These are phyloP conservation scores for Boletus sensibilis DNA, from an alignment of 768 basidiomycete species.

Conservation along the genomic window DNA sequence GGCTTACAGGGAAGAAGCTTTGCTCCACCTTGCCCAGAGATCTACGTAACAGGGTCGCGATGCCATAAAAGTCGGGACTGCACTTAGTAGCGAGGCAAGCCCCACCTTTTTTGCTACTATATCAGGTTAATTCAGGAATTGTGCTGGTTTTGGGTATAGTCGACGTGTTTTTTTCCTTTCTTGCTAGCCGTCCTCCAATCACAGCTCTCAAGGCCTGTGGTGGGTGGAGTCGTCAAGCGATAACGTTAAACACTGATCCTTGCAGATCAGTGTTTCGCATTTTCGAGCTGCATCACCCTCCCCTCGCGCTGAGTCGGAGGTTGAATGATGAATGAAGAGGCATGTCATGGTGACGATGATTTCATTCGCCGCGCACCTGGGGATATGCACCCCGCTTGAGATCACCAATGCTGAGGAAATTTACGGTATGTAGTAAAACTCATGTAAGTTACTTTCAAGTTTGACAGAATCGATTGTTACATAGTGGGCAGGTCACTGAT, in stretches of 20 bases:
- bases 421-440: background rate
- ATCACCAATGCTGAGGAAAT: background rate
- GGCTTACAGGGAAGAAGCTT: background rate
- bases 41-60: background rate
- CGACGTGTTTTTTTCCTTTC: no score
- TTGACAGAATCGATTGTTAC: background rate
- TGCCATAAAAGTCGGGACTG: no score
- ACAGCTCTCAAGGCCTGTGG: no score
- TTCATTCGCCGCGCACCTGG: background rate
- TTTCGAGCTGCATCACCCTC: background rate
- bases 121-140: no score
- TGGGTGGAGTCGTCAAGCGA: no score
- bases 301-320: background rate
- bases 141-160: no score
- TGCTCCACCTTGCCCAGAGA: background rate
- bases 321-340: background rate
- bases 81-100: no score
- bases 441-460: background rate
- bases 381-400: background rate
- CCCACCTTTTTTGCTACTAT: no score
- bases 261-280: no score
- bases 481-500: background rate
- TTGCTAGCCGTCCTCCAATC: no score
- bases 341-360: no score
- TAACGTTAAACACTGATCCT: no score